A percentile compares a stretch with the other conserved stretches of the same genome.
These are phyloP conservation scores for Coniella lustricola DNA, from an alignment of 2,329 filamentous ascomycete species.

Conservation along the genomic window DNA sequence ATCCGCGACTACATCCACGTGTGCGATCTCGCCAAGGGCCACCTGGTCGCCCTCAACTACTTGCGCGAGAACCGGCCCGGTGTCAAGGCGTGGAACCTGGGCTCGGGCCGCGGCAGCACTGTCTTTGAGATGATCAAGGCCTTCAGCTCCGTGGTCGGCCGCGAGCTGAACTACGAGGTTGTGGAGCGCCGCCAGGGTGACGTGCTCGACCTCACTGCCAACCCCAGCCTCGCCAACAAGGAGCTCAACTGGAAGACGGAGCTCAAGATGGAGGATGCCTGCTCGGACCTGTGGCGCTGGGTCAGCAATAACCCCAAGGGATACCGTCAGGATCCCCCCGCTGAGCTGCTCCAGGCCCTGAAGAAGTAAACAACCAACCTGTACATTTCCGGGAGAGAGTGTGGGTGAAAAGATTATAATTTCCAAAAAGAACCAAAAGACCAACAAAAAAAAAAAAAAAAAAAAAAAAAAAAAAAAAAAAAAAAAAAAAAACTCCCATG, in stretches of 20 bases:
- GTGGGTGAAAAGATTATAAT: too few species aligned
- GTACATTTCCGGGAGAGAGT: neutral
- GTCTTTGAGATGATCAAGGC: slow-evolving; percentile 97
- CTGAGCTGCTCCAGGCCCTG: slow-evolving; percentile 63
- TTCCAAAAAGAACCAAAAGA: too few species aligned
- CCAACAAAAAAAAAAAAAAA: neutral
- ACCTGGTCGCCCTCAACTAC: slow-evolving; percentile 84
- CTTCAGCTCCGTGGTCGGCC: slow-evolving; percentile 81
- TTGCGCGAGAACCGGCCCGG: slow-evolving; percentile 78
- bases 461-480: neutral
- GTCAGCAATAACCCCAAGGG: slow-evolving; percentile 94
- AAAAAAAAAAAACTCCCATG: neutral
- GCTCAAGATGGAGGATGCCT: slow-evolving; percentile 85
- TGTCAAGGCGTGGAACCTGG: slow-evolving; percentile 92
- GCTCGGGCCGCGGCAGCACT: slow-evolving; percentile 88
- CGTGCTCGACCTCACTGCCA: slow-evolving; percentile 89
- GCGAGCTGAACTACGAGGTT: slow-evolving; percentile 79
- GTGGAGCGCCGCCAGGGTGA: slow-evolving; percentile 77
- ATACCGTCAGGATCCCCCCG: slow-evolving; percentile 85
- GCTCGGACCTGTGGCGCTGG: slow-evolving; percentile 93
- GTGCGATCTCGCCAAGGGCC: slow-evolving; percentile 78
- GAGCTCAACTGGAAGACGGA: slow-evolving; percentile 92
- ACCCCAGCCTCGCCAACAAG: slow-evolving; percentile 76
- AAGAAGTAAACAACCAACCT: slow-evolving; percentile 31
- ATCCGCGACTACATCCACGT: slow-evolving; percentile 99